Percentiles rank a stretch among this genome's conserved stretches.
These are phyloP conservation scores for Lachnellula suecica DNA, from an alignment of 2,329 filamentous ascomycete genomes.

Conservation along the genomic window DNA sequence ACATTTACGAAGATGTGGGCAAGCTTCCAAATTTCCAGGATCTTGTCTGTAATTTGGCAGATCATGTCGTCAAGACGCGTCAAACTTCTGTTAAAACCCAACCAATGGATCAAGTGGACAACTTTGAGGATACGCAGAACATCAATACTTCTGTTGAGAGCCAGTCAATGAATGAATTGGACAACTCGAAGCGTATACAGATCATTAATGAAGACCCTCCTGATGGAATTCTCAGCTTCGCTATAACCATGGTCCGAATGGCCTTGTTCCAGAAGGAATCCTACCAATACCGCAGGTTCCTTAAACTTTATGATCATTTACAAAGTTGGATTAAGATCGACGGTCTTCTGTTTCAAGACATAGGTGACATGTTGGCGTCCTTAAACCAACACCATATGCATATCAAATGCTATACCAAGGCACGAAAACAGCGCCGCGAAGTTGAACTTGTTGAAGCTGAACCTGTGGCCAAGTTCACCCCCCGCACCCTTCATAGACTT, in stretches of 20 bases:
- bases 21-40: constrained; percentile 11
- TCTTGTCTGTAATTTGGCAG: constrained; percentile 16
- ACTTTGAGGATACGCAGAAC: no score
- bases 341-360: constrained; percentile 20
- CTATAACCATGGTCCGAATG: constrained; percentile 15
- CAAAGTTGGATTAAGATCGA: constrained; percentile 21
- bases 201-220: neutral
- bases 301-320: constrained; percentile 20
- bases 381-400: constrained; percentile 19
- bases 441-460: no score
- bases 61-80: constrained; percentile 14
- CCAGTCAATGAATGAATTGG: no score
- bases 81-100: no score
- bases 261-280: constrained; percentile 15
- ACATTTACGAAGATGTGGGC: constrained; percentile 17
- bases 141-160: no score
- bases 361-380: constrained; percentile 19
- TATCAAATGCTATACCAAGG: constrained; percentile 24
- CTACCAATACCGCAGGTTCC: constrained; percentile 15
- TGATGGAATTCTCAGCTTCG: constrained; percentile 17
- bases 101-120: no score
- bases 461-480: constrained; percentile 14
- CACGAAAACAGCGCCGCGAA: no score
- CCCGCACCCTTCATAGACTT: constrained; percentile 27
- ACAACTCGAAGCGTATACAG: neutral